Base-by-base conservation (phyloP, 805 yeast genomes). In the Candida takata region DNA sequence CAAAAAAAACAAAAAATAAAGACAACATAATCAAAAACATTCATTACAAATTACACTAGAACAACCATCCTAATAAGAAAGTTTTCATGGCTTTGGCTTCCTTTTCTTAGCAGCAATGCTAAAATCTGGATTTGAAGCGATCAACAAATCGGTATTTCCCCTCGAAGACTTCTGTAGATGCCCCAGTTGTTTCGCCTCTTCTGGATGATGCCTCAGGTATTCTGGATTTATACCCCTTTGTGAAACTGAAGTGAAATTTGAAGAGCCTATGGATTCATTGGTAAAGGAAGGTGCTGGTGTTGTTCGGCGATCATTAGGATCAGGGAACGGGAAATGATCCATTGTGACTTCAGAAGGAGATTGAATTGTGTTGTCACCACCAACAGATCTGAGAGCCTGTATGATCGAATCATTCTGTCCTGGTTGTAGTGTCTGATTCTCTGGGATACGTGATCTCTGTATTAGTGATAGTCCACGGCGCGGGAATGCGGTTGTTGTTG, bases 191-290 rank as follows among this genome's bases (percentile, higher is more conserved):
- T 7, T n/a, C 8, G 27, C 27, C 29, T 44, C 56, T n/a, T 47
- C 49, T 4, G 57, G 52, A 16, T 51, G 45, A 11, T 40, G 46
- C 13, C 49, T 55, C 30, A 64, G 61, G 45, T 75, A 77, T 24
- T 60, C 61, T 13, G 83, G 84, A 45, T 82, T 82, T 14, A 76
- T 66, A 11, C 78, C 87, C 51, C 90, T 63, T 57, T 82, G 90
- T 6, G 87, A 79, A 3, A 83, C 84, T 32, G 85, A 76, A 1
- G 92, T 82, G 56, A 82, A 79, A 43, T 77, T 79, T 0, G 90
- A 80, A 1, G 62, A 53, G 2, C 46, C 37, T 19, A 54, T 37
- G 6, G 61, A 53, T n/a, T 47, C 60, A 35, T 51, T 48, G 2
- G 63, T 45, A 43, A 64, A 52, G 9, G 52, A 48, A 8, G 64